Evolutionary conservation across 2,329 filamentous ascomycete genomes (phyloP), one percentile per base, ranked within the genome.

Genomic region (Sclerotinia sclerotiorum): DNA sequence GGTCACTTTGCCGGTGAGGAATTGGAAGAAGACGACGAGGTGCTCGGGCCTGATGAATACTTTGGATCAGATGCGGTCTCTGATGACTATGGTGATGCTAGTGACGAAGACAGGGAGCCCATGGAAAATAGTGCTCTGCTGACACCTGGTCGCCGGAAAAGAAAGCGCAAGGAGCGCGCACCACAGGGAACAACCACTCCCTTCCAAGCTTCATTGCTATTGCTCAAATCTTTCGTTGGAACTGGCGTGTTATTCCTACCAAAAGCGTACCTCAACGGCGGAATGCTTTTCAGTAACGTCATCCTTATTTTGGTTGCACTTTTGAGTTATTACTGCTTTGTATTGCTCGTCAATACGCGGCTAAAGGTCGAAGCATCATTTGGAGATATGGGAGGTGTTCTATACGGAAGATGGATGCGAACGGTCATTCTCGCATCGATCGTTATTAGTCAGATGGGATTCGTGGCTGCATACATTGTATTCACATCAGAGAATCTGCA

Each of bases 1-100:
- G 95, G 95, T 5, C 95, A 99, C 80, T 99, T 99, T 78, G 95
- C 95, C 2, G 95, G 95, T 80, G 95, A 99, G 79, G 91, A 97
- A 77, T 85, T 99, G 17, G 94, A 97, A 78, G 95, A 99, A 79
- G 95, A 98, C 74, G 95, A 98, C 74, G 94, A 98, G 79, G 92
- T 89, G 1, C 82, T 97, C 19, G 88, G 85, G 6, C 92, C 93
- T 1, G 91, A 96, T 78, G 94, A 97, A 77, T 97, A 97, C 79
- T 97, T 97, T 78, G 90, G 89, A 10, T 94, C 92, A 0, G 88
- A 90, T 64, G 84, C 88, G 15, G 87, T 88, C 56, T 84, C 89
- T 70, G 87, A 88, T 49, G 85, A 84, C 54, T 81, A 80, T 35
- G 82, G 84, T 52, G 80, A 85, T 67, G 80, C 79, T 70, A 85